These are phyloP conservation scores for Solanum sparsipilum DNA, from an alignment of 257 asterid genomes.

Conservation along the genomic window DNA sequence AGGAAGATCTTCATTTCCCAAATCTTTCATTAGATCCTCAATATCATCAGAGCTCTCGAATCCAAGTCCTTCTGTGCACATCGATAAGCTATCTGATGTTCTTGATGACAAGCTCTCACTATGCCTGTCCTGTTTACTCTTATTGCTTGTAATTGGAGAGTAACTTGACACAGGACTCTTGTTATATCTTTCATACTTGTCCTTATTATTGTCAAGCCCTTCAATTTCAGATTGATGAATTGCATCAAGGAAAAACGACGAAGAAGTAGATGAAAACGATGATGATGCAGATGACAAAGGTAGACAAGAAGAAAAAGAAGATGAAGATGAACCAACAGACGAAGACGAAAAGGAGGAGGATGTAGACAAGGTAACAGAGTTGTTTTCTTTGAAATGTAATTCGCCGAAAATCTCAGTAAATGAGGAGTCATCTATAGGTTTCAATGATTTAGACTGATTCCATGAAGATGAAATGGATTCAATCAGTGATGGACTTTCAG, in stretches of 20 bases:
- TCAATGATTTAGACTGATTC: conserved; percentile 32
- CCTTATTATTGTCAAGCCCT: not conserved
- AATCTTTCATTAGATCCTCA: conserved; percentile 31
- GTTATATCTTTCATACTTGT: not conserved
- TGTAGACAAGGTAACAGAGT: not conserved
- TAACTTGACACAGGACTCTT: conserved; percentile 9
- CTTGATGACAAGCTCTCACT: conserved; percentile 43
- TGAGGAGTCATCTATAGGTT: conserved; percentile 24
- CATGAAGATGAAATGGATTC: conserved; percentile 60
- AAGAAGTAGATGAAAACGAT: conserved; percentile 7
- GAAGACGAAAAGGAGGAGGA: not conserved
- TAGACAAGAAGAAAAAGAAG: conserved; percentile 7
- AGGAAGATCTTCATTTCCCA: conserved; percentile 9
- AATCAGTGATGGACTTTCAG: conserved; percentile 43
- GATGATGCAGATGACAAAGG: conserved; percentile 14
- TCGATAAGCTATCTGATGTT: conserved; percentile 41
- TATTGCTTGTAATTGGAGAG: not conserved
- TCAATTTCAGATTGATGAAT: not conserved
- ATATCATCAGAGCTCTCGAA: conserved; percentile 61
- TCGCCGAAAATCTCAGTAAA: conserved; percentile 39
- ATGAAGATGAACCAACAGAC: not conserved
- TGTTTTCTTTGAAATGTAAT: conserved; percentile 31
- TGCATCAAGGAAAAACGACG: not conserved
- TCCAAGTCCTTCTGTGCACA: conserved; percentile 78
- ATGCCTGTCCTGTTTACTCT: conserved; percentile 19